A percentile compares a stretch with the other conserved stretches of the same genome.
Evolutionary conservation across 805 yeast species (phyloP).

Genomic region (Cyberlindnera americana): DNA sequence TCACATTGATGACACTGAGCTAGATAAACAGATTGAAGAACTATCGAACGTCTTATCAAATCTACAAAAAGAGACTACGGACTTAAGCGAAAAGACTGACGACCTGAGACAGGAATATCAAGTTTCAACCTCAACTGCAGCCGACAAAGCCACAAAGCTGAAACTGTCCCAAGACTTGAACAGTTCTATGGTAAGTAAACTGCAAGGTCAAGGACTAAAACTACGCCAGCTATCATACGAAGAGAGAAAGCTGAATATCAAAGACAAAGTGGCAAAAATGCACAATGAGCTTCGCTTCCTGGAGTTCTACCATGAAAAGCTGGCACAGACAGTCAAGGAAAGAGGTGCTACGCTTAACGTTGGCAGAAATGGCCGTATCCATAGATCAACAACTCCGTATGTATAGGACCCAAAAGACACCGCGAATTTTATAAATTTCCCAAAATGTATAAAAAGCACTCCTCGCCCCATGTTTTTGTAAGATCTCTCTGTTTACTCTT

Average conservation of each 20-base stretch:
- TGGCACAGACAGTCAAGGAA: conserved; percentile 22
- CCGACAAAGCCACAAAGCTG: conserved; percentile 29
- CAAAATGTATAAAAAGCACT: too few species aligned
- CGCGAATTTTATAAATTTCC: too few species aligned
- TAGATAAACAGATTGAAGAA: conserved; percentile 30
- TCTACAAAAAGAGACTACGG: conserved; percentile 2
- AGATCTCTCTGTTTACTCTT: too few species aligned
- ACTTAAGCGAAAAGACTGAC: conserved; percentile 3
- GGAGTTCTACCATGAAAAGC: conserved; percentile 14
- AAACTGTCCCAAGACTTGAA: conserved; percentile 10
- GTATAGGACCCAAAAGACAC: neutral
- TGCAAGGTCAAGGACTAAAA: conserved; percentile 34
- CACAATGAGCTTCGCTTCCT: conserved; percentile 18
- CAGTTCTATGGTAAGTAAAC: conserved; percentile 28
- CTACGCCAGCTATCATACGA: conserved; percentile 22
- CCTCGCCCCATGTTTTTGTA: too few species aligned
- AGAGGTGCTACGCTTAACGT: conserved; percentile 19
- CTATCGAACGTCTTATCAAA: conserved; percentile 12
- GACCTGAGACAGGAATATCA: conserved; percentile 42
- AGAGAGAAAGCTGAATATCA: conserved; percentile 6
- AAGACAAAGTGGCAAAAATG: conserved; percentile 9
- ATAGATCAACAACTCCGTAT: conserved; percentile 29
- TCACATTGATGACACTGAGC: conserved; percentile 29
- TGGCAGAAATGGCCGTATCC: conserved; percentile 29
- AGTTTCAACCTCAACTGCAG: conserved; percentile 42